phyloP scores from a whole-genome alignment of 352 stramenopile species.

The Phytophthora hybrid region DNA sequence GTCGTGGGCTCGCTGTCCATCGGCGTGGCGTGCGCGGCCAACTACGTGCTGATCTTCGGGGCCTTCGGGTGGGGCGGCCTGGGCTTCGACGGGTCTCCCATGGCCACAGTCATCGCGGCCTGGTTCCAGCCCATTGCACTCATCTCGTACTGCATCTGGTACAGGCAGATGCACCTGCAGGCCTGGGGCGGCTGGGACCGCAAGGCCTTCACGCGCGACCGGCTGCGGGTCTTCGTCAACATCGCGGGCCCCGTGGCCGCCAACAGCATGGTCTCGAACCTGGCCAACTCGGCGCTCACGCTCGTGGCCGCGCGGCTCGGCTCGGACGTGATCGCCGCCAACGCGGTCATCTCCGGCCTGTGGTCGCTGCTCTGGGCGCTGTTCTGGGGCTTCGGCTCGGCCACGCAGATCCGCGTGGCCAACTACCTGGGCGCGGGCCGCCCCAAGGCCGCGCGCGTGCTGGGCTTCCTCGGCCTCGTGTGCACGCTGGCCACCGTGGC shows the following conservation, averaged over 20 bases:
- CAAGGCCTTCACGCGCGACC: constrained; percentile 61
- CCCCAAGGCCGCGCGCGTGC: constrained; percentile 59
- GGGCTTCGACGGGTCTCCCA: constrained; percentile 80
- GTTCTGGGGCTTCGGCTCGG: constrained; percentile 84
- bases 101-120: constrained; percentile 78
- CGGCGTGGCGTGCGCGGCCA: constrained; percentile 61
- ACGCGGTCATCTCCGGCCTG: constrained; percentile 72
- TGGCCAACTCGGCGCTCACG: constrained; percentile 76
- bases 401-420: constrained; percentile 79
- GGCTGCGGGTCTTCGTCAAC: constrained; percentile 69
- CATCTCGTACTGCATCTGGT: constrained; percentile 78
- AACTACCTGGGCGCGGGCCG: constrained; percentile 81
- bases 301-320: constrained; percentile 78
- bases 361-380: constrained; percentile 79
- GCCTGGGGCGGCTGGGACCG: constrained; percentile 79
- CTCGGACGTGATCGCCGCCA: constrained; percentile 80
- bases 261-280: constrained; percentile 77
- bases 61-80: constrained; percentile 62
- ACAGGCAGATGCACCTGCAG: constrained; percentile 76
- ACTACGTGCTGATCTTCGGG: constrained; percentile 75
- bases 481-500: constrained; percentile 66
- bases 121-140: constrained; percentile 85
- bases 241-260: constrained; percentile 71
- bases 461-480: constrained; percentile 67
- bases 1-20: constrained; percentile 77